A percentile compares a stretch with the other conserved stretches of the same genome.
phyloP scores from a whole-genome alignment of 768 basidiomycete genomes.

The Sutorius australiensis region DNA sequence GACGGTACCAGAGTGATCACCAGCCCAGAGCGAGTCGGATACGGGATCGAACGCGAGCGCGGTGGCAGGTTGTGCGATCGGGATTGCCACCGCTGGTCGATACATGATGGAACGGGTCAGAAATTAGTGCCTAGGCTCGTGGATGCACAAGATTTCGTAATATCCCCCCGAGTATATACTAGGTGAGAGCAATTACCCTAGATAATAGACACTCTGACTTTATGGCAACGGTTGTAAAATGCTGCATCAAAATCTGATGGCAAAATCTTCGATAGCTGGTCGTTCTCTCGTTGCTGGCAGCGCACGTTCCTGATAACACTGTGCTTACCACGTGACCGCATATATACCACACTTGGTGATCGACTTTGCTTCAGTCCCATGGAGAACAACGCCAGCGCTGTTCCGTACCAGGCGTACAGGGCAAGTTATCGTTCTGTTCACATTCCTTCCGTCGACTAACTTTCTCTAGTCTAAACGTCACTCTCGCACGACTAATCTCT shows the following conservation, averaged over 20 bases:
- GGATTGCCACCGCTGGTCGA: conserved; percentile 16
- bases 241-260: too few species aligned
- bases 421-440: conserved; percentile 18
- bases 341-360: too few species aligned
- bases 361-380: not conserved
- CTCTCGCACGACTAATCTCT: conserved; percentile 37
- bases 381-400: conserved; percentile 20
- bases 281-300: too few species aligned
- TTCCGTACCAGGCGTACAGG: conserved; percentile 51
- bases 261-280: too few species aligned
- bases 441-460: too few species aligned
- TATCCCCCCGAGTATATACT: too few species aligned
- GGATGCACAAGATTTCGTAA: too few species aligned
- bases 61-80: conserved; percentile 49
- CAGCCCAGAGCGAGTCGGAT: conserved; percentile 87
- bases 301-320: not conserved
- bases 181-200: too few species aligned
- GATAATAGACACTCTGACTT: too few species aligned
- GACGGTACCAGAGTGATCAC: conserved; percentile 67
- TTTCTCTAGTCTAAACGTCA: conserved; percentile 44
- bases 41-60: conserved; percentile 87
- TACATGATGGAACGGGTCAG: conserved; percentile 15
- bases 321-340: conserved; percentile 16
- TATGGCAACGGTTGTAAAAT: too few species aligned
- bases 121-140: too few species aligned